Evolutionary conservation across 2,329 filamentous ascomycete species (phyloP), one percentile per base, ranked within the genome.

Genomic region (Fusarium nisikadoi): DNA sequence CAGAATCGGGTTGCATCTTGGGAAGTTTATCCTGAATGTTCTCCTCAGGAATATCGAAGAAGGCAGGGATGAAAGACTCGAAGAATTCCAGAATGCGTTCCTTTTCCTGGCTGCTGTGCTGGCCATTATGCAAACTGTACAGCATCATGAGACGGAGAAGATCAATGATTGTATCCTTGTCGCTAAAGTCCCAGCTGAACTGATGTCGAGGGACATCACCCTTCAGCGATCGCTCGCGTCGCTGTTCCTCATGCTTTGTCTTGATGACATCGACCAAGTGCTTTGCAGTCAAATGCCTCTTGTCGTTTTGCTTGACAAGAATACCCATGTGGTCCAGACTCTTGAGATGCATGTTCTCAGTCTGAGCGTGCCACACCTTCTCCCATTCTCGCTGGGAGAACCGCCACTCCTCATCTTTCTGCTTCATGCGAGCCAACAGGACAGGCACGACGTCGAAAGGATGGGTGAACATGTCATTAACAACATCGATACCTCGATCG

Each of bases 341-440:
- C 84, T 94, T 97, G 83, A 97, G 93, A 82, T 98, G 97, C 85
- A 97, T 95, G 77, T 93, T 92, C 79, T 97, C 93, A 29, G 95
- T 98, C 83, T 98, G 96, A 54, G 94, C 92, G 71, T 96, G 94
- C 96, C 96, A 99, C 12, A 99, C 94, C 83, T 98, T 98, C 81
- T 98, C 95, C 96, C 96, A 99, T 80, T 99, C 97, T 36, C 96
- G 94, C 86, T 93, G 95, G 10, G 94, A 95, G 75, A 97, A 95
- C 72, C 97, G 94, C 96, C 96, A 99, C 78, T 98, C 95, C 81
- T 99, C 96, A 47, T 97, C 92, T 80, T 98, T 98, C 77, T 97
- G 94, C 84, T 98, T 98, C 75, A 99, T 87, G 17, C 96, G 90
- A 56, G 93, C 92, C 67, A 99, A 86, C 33, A 99, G 89, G 41